These are phyloP conservation scores for Cornus suecica DNA, from an alignment of 148 eudicot species.

Conservation along the genomic window DNA sequence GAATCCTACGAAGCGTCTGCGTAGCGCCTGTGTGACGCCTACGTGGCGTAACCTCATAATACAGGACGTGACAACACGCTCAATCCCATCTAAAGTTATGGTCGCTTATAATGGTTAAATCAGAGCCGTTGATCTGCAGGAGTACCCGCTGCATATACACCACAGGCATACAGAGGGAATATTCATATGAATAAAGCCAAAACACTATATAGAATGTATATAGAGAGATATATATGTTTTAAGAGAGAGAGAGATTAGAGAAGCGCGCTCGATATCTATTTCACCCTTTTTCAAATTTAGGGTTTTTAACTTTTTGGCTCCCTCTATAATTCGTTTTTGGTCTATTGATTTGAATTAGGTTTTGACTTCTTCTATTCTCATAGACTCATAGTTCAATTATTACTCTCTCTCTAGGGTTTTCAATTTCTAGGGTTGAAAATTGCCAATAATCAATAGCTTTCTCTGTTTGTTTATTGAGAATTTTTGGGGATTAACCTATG, in stretches of 20 bases:
- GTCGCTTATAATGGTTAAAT: no score
- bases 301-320: constrained; percentile 15
- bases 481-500: constrained; percentile 6
- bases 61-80: no score
- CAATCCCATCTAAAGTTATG: no score
- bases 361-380: background rate
- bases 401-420: background rate
- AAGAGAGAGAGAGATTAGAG: background rate
- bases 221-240: background rate
- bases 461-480: background rate
- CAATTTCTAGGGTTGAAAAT: constrained; percentile 14
- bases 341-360: background rate
- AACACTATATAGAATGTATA: no score
- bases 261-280: constrained; percentile 5
- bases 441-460: background rate
- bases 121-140: background rate
- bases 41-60: no score
- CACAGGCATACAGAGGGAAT: background rate
- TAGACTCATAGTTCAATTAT: background rate
- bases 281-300: background rate
- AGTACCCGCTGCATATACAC: background rate
- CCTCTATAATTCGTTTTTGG: background rate
- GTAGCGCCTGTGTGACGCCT: no score
- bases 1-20: no score
- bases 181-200: background rate